A percentile compares a stretch with the other conserved stretches of the same genome.
These are phyloP conservation scores for Lasiodiplodia sp. DNA, from an alignment of 2,329 filamentous ascomycete species.

Conservation along the genomic window DNA sequence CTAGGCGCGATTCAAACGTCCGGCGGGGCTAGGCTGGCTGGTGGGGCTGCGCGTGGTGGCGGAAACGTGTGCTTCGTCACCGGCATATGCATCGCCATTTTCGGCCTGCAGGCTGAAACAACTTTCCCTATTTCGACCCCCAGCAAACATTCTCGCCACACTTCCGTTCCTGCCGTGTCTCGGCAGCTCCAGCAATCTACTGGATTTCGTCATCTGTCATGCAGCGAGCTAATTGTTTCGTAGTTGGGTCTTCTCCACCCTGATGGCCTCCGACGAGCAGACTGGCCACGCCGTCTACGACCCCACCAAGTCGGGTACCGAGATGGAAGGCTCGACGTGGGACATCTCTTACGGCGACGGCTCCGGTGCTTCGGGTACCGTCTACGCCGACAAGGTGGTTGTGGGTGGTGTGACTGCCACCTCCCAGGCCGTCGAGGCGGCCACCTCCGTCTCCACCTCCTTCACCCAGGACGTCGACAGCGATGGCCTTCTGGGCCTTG, in stretches of 20 bases:
- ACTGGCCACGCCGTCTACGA: slow-evolving; percentile 66
- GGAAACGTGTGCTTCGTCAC: slow-evolving; percentile 8
- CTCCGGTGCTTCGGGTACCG: slow-evolving; percentile 68
- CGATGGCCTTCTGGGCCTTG: slow-evolving; percentile 32
- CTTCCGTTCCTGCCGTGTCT: not conserved
- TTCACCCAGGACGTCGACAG: slow-evolving; percentile 61
- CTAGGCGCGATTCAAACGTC: slow-evolving; percentile 5
- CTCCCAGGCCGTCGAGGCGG: slow-evolving; percentile 71
- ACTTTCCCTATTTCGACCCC: not conserved
- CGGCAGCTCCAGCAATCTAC: not conserved
- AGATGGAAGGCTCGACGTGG: slow-evolving; percentile 62
- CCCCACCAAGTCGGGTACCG: slow-evolving; percentile 56
- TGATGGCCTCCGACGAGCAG: slow-evolving; percentile 60
- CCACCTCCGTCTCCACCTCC: slow-evolving; percentile 62
- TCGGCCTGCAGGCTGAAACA: not conserved
- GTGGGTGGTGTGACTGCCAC: slow-evolving; percentile 67
- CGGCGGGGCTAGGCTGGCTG: not conserved
- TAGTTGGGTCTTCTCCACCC: slow-evolving; percentile 69
- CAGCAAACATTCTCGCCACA: not conserved
- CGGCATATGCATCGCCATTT: slow-evolving; percentile 1
- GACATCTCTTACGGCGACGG: slow-evolving; percentile 71
- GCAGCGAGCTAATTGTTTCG: not conserved
- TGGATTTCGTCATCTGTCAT: not conserved
- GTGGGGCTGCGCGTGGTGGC: slow-evolving; percentile 16
- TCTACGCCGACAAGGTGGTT: slow-evolving; percentile 70